Percentiles rank a stretch among this genome's conserved stretches.
Evolutionary conservation across 371 early-diverging fungal genomes (phyloP).

Genomic region (Rhizopus sp.): DNA sequence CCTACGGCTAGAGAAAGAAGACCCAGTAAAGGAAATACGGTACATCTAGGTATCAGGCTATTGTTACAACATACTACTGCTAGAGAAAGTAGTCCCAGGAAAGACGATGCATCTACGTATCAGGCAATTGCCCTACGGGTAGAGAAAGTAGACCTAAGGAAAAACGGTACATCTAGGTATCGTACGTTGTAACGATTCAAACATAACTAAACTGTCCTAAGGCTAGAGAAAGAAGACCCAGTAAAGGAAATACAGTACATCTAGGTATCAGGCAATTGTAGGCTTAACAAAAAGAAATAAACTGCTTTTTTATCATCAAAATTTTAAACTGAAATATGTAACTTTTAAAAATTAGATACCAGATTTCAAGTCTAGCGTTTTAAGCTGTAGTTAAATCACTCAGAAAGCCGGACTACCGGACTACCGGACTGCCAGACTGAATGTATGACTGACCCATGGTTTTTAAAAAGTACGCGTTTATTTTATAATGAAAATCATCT

Average conservation of each 20-base stretch:
- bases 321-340: too few species aligned
- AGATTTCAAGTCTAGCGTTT: too few species aligned
- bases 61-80: too few species aligned
- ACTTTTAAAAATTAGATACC: too few species aligned
- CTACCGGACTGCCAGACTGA: too few species aligned
- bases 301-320: too few species aligned
- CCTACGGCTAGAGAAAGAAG: constrained; percentile 18
- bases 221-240: constrained; percentile 17
- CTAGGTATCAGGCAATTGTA: constrained; percentile 11
- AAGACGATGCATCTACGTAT: constrained; percentile 9
- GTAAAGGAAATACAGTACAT: constrained; percentile 16
- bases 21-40: constrained; percentile 16
- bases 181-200: constrained; percentile 12
- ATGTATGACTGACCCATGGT: too few species aligned
- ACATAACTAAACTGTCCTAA: constrained; percentile 9
- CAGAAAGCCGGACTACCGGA: too few species aligned
- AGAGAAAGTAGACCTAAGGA: constrained; percentile 8
- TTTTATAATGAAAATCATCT: too few species aligned
- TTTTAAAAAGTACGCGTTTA: too few species aligned
- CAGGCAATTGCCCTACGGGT: constrained; percentile 14
- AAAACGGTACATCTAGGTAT: constrained; percentile 18
- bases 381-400: too few species aligned
- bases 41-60: constrained; percentile 15
- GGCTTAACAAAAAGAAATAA: too few species aligned
- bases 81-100: constrained; percentile 14